These are phyloP conservation scores for Nannizzia gypsea DNA, from an alignment of 2,329 filamentous ascomycete species.

Conservation along the genomic window DNA sequence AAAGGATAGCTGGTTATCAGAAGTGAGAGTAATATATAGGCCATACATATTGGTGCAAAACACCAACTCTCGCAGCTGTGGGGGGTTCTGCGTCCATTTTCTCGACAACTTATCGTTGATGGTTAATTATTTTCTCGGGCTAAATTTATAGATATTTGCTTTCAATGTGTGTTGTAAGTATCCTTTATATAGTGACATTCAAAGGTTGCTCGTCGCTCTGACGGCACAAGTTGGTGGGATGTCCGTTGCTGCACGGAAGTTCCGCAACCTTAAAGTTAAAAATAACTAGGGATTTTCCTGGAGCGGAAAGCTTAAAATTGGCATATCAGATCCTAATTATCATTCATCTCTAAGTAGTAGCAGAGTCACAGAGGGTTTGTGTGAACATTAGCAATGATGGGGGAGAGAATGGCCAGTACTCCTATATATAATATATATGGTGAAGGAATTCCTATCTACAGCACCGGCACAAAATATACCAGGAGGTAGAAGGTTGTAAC, in stretches of 20 bases:
- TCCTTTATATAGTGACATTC: too few species aligned
- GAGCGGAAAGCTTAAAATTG: not conserved
- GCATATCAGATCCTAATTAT: not conserved
- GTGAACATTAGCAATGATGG: too few species aligned
- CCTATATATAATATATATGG: not conserved
- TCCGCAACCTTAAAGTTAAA: not conserved
- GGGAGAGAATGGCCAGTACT: too few species aligned
- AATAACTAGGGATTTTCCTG: not conserved
- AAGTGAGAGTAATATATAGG: not conserved
- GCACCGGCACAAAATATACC: not conserved
- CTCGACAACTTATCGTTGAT: not conserved
- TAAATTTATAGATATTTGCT: not conserved
- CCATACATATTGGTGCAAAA: slow-evolving; percentile 16
- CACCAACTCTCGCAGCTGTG: slow-evolving; percentile 8
- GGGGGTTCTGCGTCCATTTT: not conserved
- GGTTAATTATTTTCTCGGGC: not conserved
- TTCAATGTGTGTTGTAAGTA: too few species aligned
- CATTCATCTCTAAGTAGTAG: too few species aligned
- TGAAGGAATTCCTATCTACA: not conserved
- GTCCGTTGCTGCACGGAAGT: not conserved
- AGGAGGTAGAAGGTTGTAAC: not conserved
- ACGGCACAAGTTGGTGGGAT: not conserved
- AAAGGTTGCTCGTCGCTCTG: not conserved
- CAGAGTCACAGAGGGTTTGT: too few species aligned
- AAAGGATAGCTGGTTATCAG: not conserved